Evolutionary conservation across 768 basidiomycete genomes (phyloP).

Genomic region (Albatrellus ellisii): DNA sequence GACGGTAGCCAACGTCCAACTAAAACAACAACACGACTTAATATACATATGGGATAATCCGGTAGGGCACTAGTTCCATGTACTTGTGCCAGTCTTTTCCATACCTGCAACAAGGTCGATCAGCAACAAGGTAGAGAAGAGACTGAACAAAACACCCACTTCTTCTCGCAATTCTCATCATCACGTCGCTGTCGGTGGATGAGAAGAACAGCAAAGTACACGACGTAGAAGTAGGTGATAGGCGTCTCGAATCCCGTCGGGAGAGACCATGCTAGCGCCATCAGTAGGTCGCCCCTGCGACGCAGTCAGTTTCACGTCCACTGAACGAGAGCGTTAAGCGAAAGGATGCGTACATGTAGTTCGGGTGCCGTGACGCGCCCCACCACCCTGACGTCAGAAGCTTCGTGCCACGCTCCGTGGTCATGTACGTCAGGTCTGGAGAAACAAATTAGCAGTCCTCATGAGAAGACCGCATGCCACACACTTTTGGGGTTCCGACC

Average conservation of each 20-base stretch:
- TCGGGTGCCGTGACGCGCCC: slow-evolving; percentile 89
- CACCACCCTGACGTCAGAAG: slow-evolving; percentile 96
- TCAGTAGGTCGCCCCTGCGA: slow-evolving; percentile 68
- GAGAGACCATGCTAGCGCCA: slow-evolving; percentile 88
- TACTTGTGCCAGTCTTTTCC: slow-evolving; percentile 92
- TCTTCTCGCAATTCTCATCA: slow-evolving; percentile 81
- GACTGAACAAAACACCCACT: slow-evolving; percentile 16
- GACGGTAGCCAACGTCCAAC: too few relatives aligned
- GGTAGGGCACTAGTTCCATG: slow-evolving; percentile 71
- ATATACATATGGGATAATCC: slow-evolving; percentile 79
- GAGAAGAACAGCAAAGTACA: slow-evolving; percentile 82
- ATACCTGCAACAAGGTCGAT: slow-evolving; percentile 39
- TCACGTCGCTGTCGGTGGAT: slow-evolving; percentile 85
- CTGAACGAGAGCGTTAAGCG: background rate
- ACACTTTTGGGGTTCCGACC: slow-evolving; percentile 89
- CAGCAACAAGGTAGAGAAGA: background rate
- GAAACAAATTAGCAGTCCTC: background rate
- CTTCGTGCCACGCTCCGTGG: slow-evolving; percentile 78
- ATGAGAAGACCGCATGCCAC: background rate
- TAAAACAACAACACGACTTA: too few relatives aligned
- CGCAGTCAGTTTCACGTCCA: background rate
- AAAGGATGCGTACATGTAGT: slow-evolving; percentile 51
- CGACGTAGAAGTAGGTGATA: slow-evolving; percentile 89
- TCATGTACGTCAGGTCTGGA: slow-evolving; percentile 63
- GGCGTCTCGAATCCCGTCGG: slow-evolving; percentile 88